These are phyloP conservation scores for Pseudoneurospora amorphoporcata DNA, from an alignment of 495 filamentous ascomycete genomes.

Conservation along the genomic window DNA sequence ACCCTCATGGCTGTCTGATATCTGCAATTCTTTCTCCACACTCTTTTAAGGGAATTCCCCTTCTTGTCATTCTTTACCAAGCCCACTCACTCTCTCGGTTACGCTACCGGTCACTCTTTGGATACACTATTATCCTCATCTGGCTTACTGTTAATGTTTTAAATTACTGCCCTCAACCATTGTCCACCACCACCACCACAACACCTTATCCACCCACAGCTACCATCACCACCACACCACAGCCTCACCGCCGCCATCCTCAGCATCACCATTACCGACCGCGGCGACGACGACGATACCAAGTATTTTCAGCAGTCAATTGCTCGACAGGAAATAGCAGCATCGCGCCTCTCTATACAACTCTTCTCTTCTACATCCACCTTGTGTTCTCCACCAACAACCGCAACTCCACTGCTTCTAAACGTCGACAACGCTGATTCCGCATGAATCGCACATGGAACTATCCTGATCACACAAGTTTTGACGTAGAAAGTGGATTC, in stretches of 20 bases:
- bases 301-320: not conserved
- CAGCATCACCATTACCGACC: not conserved
- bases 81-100: not conserved
- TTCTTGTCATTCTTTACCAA: not conserved
- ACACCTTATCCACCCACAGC: not conserved
- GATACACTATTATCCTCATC: not conserved
- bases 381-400: not conserved
- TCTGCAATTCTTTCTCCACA: not conserved
- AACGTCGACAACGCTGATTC: conserved; percentile 1
- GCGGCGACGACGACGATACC: not conserved
- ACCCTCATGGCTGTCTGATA: not conserved
- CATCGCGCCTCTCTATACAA: not conserved
- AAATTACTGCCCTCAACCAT: not conserved
- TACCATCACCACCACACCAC: not conserved
- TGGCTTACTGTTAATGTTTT: not conserved
- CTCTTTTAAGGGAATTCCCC: not conserved
- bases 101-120: not conserved
- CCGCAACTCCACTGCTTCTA: not conserved
- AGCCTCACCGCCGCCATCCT: not conserved
- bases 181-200: not conserved
- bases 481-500: conserved; percentile 15
- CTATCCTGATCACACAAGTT: conserved; percentile 17
- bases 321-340: not conserved
- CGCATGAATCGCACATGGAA: conserved; percentile 26
- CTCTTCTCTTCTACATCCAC: not conserved